phyloP scores from a whole-genome alignment of 768 basidiomycete species.

The Rickenella mellea region DNA sequence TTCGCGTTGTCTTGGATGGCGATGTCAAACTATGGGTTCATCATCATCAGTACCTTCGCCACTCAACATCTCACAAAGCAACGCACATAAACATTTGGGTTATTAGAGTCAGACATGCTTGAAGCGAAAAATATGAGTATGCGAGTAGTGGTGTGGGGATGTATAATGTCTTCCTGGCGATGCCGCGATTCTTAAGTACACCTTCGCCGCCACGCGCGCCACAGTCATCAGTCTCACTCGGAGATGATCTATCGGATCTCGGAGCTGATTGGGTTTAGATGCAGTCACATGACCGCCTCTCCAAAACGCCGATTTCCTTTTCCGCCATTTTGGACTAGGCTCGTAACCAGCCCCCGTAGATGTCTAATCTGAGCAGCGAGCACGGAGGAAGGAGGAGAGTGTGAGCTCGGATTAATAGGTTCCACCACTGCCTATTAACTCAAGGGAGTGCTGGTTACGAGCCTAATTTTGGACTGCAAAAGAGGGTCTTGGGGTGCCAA shows the following conservation, averaged over 20 bases:
- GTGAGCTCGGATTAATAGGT: conserved; percentile 9
- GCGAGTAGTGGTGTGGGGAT: conserved; percentile 22
- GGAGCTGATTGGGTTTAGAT: not conserved
- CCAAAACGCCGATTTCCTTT: not conserved
- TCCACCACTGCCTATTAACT: too few relatives aligned
- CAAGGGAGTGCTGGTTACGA: too few relatives aligned
- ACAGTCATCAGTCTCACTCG: not conserved
- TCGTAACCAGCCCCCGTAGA: too few relatives aligned
- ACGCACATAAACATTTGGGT: not conserved
- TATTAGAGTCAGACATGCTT: not conserved
- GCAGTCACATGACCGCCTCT: not conserved
- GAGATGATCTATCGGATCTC: conserved; percentile 1
- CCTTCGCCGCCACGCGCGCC: not conserved
- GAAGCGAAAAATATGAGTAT: conserved; percentile 25
- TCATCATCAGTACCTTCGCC: too few relatives aligned
- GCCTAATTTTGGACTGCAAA: too few relatives aligned
- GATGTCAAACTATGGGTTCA: conserved; percentile 78
- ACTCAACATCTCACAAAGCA: not conserved
- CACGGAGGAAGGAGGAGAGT: conserved; percentile 8
- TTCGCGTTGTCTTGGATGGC: conserved; percentile 26
- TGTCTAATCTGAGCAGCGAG: conserved; percentile 8
- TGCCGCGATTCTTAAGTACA: not conserved
- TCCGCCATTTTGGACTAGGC: not conserved
- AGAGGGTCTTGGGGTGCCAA: too few relatives aligned
- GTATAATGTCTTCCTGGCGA: not conserved